phyloP scores from a whole-genome alignment of 306 rosid species.

The Quercus ilex region DNA sequence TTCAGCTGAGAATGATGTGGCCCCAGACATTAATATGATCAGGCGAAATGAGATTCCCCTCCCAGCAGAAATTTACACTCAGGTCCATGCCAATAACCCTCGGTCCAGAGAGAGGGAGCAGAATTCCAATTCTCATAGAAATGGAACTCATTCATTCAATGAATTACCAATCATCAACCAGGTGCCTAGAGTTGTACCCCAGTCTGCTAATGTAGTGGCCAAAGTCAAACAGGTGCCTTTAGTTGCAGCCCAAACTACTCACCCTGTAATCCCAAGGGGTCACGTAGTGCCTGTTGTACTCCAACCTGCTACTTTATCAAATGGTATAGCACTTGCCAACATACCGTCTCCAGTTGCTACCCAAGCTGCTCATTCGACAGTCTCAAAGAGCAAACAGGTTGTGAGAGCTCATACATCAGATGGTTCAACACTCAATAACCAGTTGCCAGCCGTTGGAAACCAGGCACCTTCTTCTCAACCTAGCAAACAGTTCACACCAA shows the following conservation, averaged over 20 bases:
- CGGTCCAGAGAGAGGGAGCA: constrained; percentile 48
- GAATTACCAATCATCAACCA: constrained; percentile 40
- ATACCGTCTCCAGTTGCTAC: constrained; percentile 32
- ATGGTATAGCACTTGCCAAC: constrained; percentile 39
- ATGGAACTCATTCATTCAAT: constrained; percentile 26
- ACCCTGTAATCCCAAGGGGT: constrained; percentile 40
- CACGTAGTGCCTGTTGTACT: constrained; percentile 54
- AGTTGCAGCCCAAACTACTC: constrained; percentile 29
- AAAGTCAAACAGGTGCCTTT: constrained; percentile 35
- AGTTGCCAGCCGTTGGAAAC: constrained; percentile 32
- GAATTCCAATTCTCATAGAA: constrained; percentile 27
- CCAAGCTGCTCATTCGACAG: constrained; percentile 33
- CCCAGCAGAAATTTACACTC: constrained; percentile 34
- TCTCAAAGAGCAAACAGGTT: constrained; percentile 31
- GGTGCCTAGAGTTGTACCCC: constrained; percentile 35
- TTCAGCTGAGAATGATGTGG: constrained; percentile 76
- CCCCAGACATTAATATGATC: constrained; percentile 78
- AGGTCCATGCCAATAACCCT: constrained; percentile 35
- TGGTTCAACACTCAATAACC: constrained; percentile 35
- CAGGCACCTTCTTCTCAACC: constrained; percentile 36
- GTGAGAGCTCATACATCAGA: constrained; percentile 28
- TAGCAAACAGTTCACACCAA: constrained; percentile 32
- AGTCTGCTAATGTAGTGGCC: constrained; percentile 33
- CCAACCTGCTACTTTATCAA: constrained; percentile 39
- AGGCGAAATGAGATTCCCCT: constrained; percentile 55